phyloP scores from a whole-genome alignment of 1,284 basidiomycete genomes.

The Garcileccinum viscosum region DNA sequence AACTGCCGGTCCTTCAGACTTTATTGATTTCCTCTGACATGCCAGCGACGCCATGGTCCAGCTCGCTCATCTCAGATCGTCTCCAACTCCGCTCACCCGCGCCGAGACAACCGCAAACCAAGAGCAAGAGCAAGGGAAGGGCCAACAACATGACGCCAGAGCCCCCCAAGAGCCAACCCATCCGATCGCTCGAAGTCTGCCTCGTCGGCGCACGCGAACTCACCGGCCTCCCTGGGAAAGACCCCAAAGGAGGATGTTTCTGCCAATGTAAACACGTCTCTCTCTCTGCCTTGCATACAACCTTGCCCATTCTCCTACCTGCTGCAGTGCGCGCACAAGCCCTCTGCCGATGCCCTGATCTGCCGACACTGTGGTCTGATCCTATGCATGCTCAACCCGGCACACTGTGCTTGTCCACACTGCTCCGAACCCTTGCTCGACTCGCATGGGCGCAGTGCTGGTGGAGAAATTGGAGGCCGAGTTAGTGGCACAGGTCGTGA shows the following conservation, averaged over 20 bases:
- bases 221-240: constrained; percentile 43
- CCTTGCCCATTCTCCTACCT: too few relatives aligned
- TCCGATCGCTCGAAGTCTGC: constrained; percentile 51
- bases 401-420: constrained; percentile 62
- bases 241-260: constrained; percentile 69
- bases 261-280: constrained; percentile 57
- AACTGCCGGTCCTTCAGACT: too few relatives aligned
- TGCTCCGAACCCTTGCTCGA: constrained; percentile 52
- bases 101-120: constrained; percentile 27
- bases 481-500: constrained; percentile 48
- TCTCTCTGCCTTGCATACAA: not conserved
- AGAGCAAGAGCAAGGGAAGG: constrained; percentile 41
- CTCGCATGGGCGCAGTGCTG: constrained; percentile 43
- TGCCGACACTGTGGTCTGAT: constrained; percentile 68
- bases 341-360: constrained; percentile 59
- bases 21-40: not conserved
- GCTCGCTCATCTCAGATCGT: constrained; percentile 52
- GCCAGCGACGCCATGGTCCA: constrained; percentile 27
- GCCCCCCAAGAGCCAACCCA: constrained; percentile 50
- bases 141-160: constrained; percentile 38
- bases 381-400: constrained; percentile 63
- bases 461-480: constrained; percentile 50
- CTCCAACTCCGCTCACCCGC: constrained; percentile 38
- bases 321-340: constrained; percentile 59
- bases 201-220: constrained; percentile 42